phyloP scores from a whole-genome alignment of 192 early-diverging fungal genomes.

The Lobosporangium transversale region DNA sequence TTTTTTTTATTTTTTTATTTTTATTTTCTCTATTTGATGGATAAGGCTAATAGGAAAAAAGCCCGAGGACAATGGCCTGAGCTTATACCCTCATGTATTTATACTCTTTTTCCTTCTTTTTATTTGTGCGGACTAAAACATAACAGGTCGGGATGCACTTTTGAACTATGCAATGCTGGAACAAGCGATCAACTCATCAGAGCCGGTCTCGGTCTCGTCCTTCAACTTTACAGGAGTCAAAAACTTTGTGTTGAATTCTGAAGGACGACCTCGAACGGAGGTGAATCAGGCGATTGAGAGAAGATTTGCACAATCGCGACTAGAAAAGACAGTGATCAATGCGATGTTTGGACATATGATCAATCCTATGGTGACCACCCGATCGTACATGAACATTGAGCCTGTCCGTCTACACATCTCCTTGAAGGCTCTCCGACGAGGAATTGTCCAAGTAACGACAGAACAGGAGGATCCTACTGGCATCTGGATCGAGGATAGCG shows the following conservation, averaged over 20 bases:
- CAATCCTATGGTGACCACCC: slow-evolving; percentile 83
- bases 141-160: slow-evolving; percentile 27
- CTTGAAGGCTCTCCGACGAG: slow-evolving; percentile 70
- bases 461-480: slow-evolving; percentile 63
- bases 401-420: slow-evolving; percentile 76
- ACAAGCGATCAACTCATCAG: slow-evolving; percentile 27
- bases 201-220: slow-evolving; percentile 15
- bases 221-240: slow-evolving; percentile 43
- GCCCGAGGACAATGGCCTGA: neutral
- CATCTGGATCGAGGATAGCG: slow-evolving; percentile 73
- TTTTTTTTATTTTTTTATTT: no score
- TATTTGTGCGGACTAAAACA: neutral
- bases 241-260: slow-evolving; percentile 42
- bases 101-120: neutral
- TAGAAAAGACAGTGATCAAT: slow-evolving; percentile 76
- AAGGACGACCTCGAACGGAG: slow-evolving; percentile 43
- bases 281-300: slow-evolving; percentile 63
- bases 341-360: slow-evolving; percentile 78
- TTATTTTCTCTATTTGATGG: no score
- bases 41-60: neutral
- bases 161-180: slow-evolving; percentile 47
- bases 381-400: slow-evolving; percentile 81
- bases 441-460: slow-evolving; percentile 66
- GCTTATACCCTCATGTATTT: neutral
- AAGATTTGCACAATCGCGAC: slow-evolving; percentile 68